Evolutionary conservation across 257 asterid species (phyloP), one percentile per base, ranked within the genome.

Genomic region (Solanum infundibuliforme): DNA sequence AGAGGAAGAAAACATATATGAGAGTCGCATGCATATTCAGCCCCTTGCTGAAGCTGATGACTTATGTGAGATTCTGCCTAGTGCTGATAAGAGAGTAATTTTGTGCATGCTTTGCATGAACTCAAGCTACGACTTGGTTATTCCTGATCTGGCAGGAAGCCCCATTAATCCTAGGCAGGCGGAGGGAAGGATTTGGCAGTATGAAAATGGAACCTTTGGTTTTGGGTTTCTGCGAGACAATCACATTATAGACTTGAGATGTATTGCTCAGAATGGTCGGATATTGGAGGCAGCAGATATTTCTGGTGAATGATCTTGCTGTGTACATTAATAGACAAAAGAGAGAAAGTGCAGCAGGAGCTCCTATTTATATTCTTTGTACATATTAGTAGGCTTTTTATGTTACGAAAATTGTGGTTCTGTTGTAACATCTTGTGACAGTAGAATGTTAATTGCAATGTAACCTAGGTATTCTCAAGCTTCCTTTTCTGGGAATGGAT

Each of bases 161-260:
- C 62, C 91, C 9, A 83, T 71, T 34, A 92, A 89, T 89, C 96
- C 94, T 87, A 87, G 87, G 75, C 95, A 89, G 88, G 92, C 90
- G 2, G 98, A 96, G 89, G 98, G 98, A 58, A 93, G 98, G 86
- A 92, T 95, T 69, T 97, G 98, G 98, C 94, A 88, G 89, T 95
- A 95, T 73, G 87, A 75, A 85, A 91, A 95, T 81, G 98, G 98
- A 79, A 93, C 95, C 8, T 92, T 93, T 69, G 99, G 99, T 52
- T 96, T 94, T 84, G 99, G 98, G 46, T 94, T 95, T 90, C 93
- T 94, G 86, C 92, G 95, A 65, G 93, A 95, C 83, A 81, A 91
- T 86, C 89, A 89, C 76, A 87, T 93, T 75, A 77, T 93, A 66
- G 98, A 96, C 93, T 79, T 96, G 89, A 94, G 92, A 93, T 96